These are phyloP conservation scores for Pyrenochaeta sp. DNA, from an alignment of 2,329 filamentous ascomycete genomes.

Conservation along the genomic window DNA sequence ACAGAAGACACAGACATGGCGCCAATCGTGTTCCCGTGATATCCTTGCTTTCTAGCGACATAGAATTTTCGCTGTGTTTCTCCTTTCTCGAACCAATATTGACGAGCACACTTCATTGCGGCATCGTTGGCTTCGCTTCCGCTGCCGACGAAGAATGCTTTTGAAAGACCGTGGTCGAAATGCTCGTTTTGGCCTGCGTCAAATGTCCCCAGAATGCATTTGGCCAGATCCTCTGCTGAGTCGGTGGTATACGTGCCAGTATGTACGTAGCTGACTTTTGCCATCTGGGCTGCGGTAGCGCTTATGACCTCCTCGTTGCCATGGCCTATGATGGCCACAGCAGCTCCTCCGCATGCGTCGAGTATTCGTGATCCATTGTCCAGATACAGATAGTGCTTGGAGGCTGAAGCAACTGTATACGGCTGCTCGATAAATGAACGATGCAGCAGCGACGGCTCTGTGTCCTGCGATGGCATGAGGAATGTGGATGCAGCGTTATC, in stretches of 20 bases:
- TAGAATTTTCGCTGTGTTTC: constrained; percentile 63
- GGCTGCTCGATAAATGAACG: no score
- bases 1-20: constrained; percentile 71
- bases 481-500: no score
- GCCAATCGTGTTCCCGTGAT: constrained; percentile 75
- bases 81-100: constrained; percentile 62
- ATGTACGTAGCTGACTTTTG: constrained; percentile 66
- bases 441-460: no score
- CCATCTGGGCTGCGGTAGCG: constrained; percentile 68
- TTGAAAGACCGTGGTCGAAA: constrained; percentile 50
- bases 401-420: no score
- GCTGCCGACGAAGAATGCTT: constrained; percentile 64
- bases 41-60: constrained; percentile 69
- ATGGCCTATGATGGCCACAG: constrained; percentile 76
- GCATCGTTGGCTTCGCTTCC: constrained; percentile 62
- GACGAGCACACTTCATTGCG: constrained; percentile 58
- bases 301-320: constrained; percentile 66
- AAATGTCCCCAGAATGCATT: constrained; percentile 55
- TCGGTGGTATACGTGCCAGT: constrained; percentile 65
- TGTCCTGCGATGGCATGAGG: no score
- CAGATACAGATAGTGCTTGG: no score
- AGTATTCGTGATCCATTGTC: no score
- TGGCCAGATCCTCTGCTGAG: constrained; percentile 62
- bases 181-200: constrained; percentile 58
- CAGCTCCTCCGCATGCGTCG: constrained; percentile 77